Evolutionary conservation across 768 basidiomycete species (phyloP), one percentile per base, ranked within the genome.

Genomic region (Lactarius tabidus): DNA sequence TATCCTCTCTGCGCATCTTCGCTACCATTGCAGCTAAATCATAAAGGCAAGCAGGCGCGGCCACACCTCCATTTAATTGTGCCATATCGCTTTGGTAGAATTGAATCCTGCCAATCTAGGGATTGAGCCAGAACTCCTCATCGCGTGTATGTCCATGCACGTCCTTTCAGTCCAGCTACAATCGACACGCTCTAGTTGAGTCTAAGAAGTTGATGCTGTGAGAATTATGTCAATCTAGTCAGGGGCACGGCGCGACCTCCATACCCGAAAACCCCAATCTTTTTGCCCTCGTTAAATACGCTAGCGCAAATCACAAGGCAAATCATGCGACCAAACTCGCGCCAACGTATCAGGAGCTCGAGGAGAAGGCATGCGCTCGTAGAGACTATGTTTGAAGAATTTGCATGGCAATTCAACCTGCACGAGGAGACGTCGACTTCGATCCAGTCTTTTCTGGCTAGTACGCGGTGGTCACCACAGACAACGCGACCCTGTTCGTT

Each of bases 401-500:
- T 96, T 57, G 94, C 93, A 0, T 98, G 94, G 94, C 73, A 95
- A 41, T 91, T 93, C 78, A 95, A 98, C 75, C 79, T 99, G 36
- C 87, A 96, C 67, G 95, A 95, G 84, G 86, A 2, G 96, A 98
- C 73, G 95, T 98, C 71, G 87, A 87, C 38, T 98, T 83, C 77
- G 98, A 97, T 66, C 88, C 88, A 3, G 93, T 97, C 20, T 96
- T 97, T 80, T 98, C 96, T 72, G 85, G 93, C 0, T 97, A 93
- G 0, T 97, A 95, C 73, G 91, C 94, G 2, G 81, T 94, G 35
- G 79, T 98, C 41, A 89, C 85, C 12, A 75, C 65, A 43, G 78
- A 80, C 67, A 77, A 58, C 5, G 85, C 85, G 10, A 76, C 80
- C 7, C 77, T 98, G 2, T 98, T 95, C 75, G 77, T 93, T 60